phyloP scores from a whole-genome alignment of 73 alveolate species.

The Tetrahymena elliotti region DNA sequence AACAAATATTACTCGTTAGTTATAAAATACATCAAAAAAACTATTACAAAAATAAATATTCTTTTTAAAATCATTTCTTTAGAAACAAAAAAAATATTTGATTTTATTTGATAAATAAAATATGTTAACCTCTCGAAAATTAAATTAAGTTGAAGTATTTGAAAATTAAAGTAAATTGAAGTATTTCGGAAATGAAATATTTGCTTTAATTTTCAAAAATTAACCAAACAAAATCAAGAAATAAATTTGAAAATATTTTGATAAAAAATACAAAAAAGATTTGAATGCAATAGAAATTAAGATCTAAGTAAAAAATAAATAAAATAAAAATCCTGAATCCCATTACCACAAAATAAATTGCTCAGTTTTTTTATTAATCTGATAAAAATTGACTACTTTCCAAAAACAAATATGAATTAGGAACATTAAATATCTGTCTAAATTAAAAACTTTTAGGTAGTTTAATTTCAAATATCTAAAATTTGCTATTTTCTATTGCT shows the following conservation, averaged over 20 bases:
- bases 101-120: no score
- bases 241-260: background rate
- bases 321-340: background rate
- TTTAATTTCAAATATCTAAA: background rate
- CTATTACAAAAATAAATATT: no score
- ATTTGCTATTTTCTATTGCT: background rate
- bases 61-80: no score
- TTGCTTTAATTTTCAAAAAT: no score
- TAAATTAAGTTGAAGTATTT: no score
- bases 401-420: background rate
- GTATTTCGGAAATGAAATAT: no score
- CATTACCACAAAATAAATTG: background rate
- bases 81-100: no score
- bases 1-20: no score
- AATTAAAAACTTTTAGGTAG: background rate
- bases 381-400: background rate
- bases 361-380: background rate
- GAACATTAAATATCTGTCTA: background rate
- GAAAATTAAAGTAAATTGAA: no score
- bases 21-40: no score
- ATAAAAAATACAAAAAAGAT: background rate
- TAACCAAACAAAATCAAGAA: no score
- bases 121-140: no score
- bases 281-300: background rate
- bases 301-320: background rate